Evolutionary conservation across 2,329 filamentous ascomycete genomes (phyloP).

Genomic region (Orbilia ellipsospora): DNA sequence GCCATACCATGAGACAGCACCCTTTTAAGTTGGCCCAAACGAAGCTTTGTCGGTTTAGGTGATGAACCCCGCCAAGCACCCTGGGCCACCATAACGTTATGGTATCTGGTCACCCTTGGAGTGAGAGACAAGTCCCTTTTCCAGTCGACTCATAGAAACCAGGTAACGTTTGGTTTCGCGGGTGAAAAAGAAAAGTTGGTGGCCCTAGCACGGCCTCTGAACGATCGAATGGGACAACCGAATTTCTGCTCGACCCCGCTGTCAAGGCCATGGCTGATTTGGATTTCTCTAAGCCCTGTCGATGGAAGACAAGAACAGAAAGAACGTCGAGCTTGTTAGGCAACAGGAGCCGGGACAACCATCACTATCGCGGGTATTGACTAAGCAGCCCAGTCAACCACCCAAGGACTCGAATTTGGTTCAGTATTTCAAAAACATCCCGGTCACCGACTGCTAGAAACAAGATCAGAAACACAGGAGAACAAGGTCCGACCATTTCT

Average conservation of each 20-base stretch:
- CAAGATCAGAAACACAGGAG: constrained; percentile 54
- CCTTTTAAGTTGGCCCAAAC: constrained; percentile 42
- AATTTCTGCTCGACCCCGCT: constrained; percentile 26
- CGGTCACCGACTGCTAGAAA: constrained; percentile 39
- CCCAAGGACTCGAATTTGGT: constrained; percentile 13
- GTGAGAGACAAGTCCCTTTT: constrained; percentile 28
- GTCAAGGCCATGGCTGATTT: constrained; percentile 48
- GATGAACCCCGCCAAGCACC: constrained; percentile 46
- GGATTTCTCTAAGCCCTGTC: constrained; percentile 52
- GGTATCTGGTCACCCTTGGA: constrained; percentile 26
- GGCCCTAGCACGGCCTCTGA: background rate
- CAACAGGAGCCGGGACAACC: constrained; percentile 37
- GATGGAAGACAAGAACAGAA: constrained; percentile 20
- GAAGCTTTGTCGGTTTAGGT: constrained; percentile 31
- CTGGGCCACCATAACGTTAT: constrained; percentile 51
- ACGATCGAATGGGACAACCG: background rate
- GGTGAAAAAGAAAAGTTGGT: constrained; percentile 37
- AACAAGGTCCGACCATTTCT: constrained; percentile 32
- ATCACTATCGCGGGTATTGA: constrained; percentile 31
- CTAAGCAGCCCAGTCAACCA: constrained; percentile 39
- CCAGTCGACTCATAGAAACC: constrained; percentile 49
- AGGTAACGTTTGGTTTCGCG: constrained; percentile 26
- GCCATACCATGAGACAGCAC: constrained; percentile 40
- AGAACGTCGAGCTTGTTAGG: constrained; percentile 33
- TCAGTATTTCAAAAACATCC: constrained; percentile 54